phyloP scores from a whole-genome alignment of 495 filamentous ascomycete species.

The Trichoderma asperelloides region DNA sequence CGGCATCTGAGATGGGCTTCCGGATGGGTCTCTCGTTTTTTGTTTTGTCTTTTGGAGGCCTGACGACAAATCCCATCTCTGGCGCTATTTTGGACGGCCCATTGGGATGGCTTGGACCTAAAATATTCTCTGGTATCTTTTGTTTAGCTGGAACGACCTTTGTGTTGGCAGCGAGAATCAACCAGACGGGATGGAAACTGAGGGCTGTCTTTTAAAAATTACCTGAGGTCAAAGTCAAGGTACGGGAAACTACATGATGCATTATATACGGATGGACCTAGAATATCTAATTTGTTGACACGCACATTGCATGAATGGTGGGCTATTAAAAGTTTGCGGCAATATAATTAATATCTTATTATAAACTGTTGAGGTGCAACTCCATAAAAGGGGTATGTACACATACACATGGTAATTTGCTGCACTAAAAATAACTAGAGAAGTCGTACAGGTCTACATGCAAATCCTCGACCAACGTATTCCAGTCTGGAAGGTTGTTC shows the following conservation, averaged over 20 bases:
- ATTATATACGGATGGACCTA: background rate
- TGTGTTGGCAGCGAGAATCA: constrained; percentile 12
- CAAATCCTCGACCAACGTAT: background rate
- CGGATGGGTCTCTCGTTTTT: constrained; percentile 17
- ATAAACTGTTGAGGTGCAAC: background rate
- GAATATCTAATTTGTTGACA: background rate
- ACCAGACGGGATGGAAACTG: constrained; percentile 11
- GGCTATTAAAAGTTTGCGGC: background rate
- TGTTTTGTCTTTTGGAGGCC: constrained; percentile 21
- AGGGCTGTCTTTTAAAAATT: constrained; percentile 3
- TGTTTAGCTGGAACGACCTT: constrained; percentile 15
- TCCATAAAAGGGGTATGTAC: background rate
- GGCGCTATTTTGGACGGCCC: constrained; percentile 18
- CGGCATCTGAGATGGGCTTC: constrained; percentile 16
- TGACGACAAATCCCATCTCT: constrained; percentile 14
- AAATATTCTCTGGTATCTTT: constrained; percentile 16
- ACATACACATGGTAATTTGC: background rate
- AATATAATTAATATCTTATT: background rate
- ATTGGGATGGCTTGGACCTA: constrained; percentile 15
- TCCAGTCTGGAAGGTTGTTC: background rate
- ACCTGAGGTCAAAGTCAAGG: background rate
- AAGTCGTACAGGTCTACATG: background rate
- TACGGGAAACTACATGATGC: background rate
- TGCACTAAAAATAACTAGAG: background rate
- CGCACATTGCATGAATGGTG: background rate